Conservation (phyloP, 2,329 filamentous ascomycete species). For the Phialophora verrucosa region DNA sequence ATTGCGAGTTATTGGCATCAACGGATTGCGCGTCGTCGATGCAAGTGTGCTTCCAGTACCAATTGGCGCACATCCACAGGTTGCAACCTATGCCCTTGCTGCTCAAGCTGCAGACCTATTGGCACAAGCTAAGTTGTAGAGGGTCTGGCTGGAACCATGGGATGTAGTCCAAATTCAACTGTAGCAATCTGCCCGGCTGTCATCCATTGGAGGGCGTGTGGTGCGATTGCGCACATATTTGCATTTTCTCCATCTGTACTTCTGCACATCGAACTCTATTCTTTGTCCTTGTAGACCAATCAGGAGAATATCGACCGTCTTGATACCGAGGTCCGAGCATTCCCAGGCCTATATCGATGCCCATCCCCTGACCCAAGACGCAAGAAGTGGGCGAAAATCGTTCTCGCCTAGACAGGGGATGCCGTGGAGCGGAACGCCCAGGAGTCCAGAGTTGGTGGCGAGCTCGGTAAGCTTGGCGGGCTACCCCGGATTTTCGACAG, state of each 20-base stretch:
- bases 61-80: slow-evolving; percentile 47
- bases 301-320: background rate
- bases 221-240: background rate
- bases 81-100: slow-evolving; percentile 50
- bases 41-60: slow-evolving; percentile 45
- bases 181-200: background rate
- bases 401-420: background rate
- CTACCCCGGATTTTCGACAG: background rate
- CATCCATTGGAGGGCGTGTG: background rate
- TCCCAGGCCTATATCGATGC: background rate
- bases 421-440: background rate
- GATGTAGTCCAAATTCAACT: background rate
- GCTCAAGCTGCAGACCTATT: slow-evolving; percentile 47
- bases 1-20: slow-evolving; percentile 42
- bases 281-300: background rate
- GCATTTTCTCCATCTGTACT: background rate
- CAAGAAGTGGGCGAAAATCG: background rate
- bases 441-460: background rate
- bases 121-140: background rate
- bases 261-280: background rate
- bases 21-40: slow-evolving; percentile 43
- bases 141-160: background rate
- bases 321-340: background rate
- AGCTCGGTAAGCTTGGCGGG: slow-evolving; percentile 2
- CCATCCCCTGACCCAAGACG: background rate